Evolutionary conservation across 2,329 filamentous ascomycete species (phyloP).

Genomic region (Beauveria australis): DNA sequence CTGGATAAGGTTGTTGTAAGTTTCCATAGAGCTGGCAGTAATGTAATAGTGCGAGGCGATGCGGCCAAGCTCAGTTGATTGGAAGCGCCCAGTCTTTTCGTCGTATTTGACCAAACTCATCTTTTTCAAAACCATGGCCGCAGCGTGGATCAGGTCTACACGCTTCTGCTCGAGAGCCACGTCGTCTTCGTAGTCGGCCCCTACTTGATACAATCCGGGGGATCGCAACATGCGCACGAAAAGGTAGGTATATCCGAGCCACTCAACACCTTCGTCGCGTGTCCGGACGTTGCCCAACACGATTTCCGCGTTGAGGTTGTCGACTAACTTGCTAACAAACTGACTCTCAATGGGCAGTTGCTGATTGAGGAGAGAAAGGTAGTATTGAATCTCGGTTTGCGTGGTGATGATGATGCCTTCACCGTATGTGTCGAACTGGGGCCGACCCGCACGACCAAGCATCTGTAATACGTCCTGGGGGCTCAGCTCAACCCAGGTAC

Average conservation of each 20-base stretch:
- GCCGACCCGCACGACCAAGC: constrained; percentile 92
- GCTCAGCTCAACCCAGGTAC: constrained; percentile 95
- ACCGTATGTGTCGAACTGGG: constrained; percentile 95
- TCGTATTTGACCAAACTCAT: constrained; percentile 91
- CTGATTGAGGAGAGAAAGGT: constrained; percentile 91
- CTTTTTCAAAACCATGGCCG: constrained; percentile 77
- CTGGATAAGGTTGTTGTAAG: constrained; percentile 92
- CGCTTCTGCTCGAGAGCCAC: constrained; percentile 88
- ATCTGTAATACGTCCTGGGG: constrained; percentile 98
- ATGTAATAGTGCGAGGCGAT: constrained; percentile 99
- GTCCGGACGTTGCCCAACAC: constrained; percentile 88
- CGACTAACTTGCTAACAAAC: constrained; percentile 82
- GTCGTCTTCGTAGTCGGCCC: constrained; percentile 90
- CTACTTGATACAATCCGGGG: constrained; percentile 89
- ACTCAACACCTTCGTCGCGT: constrained; percentile 95
- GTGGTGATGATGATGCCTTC: constrained; percentile 99
- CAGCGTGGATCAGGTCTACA: constrained; percentile 94
- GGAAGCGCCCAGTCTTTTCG: constrained; percentile 80
- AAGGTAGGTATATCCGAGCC: constrained; percentile 96
- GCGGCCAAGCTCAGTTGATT: constrained; percentile 86
- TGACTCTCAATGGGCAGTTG: constrained; percentile 97
- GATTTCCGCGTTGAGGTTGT: constrained; percentile 94
- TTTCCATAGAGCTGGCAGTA: constrained; percentile 90
- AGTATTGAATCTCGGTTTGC: constrained; percentile 92
- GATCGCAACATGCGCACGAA: constrained; percentile 97